A percentile compares a stretch with the other conserved stretches of the same genome.
Conservation (phyloP, 805 yeast species). For the Suhomyces pyralidae region DNA sequence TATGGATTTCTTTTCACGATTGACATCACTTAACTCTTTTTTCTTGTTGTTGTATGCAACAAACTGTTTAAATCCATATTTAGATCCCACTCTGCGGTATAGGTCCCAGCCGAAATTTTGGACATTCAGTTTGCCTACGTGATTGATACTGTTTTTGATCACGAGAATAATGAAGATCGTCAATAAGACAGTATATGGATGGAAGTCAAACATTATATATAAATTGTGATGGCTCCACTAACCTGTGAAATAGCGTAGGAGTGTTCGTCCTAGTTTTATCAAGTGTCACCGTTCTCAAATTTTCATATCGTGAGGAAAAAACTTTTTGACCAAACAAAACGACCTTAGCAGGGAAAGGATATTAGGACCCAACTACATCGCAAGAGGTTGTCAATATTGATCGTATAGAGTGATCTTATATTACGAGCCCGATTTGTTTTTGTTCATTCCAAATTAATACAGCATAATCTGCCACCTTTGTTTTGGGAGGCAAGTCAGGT, state of each 20-base stretch:
- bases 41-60: constrained; percentile 24
- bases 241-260: neutral
- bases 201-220: constrained; percentile 24
- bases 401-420: neutral
- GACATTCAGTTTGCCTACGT: constrained; percentile 33
- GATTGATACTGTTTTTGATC: constrained; percentile 31
- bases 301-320: constrained; percentile 3
- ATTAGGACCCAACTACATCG: neutral
- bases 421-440: neutral
- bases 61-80: constrained; percentile 29
- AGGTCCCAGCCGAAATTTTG: constrained; percentile 38
- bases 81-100: constrained; percentile 32
- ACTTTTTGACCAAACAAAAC: neutral
- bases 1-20: constrained; percentile 54
- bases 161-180: constrained; percentile 35
- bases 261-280: neutral
- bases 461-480: neutral
- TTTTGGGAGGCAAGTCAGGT: neutral
- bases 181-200: constrained; percentile 32
- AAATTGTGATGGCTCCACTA: neutral
- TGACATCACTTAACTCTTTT: constrained; percentile 44
- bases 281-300: neutral
- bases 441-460: neutral
- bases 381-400: neutral
- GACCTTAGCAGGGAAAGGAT: neutral